A percentile compares a stretch with the other conserved stretches of the same genome.
Conservation (phyloP, 805 yeast genomes). For the Monosporozyma aquatica region DNA sequence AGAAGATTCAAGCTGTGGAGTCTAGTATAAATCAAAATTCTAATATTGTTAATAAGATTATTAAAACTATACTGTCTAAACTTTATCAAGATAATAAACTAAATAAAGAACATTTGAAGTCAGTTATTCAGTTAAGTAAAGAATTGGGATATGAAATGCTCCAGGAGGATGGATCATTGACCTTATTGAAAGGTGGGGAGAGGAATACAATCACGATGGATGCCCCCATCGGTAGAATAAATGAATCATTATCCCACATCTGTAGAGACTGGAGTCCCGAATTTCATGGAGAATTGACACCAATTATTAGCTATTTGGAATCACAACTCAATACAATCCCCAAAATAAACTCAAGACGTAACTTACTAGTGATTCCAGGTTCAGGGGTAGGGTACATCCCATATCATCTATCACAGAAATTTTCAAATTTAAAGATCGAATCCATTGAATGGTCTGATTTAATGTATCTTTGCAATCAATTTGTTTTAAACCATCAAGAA, state of each 20-base stretch:
- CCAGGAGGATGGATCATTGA: neutral
- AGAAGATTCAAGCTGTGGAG: conserved; percentile 1
- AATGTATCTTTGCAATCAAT: conserved; percentile 65
- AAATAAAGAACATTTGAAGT: neutral
- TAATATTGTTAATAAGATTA: neutral
- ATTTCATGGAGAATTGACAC: conserved; percentile 42
- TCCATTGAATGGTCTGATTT: conserved; percentile 69
- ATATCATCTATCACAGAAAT: conserved; percentile 41
- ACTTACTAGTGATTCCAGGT: conserved; percentile 71
- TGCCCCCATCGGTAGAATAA: neutral
- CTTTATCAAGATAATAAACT: neutral
- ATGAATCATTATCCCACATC: conserved; percentile 63
- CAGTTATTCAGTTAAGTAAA: neutral
- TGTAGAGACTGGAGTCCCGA: conserved; percentile 66
- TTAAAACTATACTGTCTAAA: neutral
- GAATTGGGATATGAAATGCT: conserved; percentile 15
- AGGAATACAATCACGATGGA: neutral
- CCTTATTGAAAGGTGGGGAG: neutral
- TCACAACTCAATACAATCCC: conserved; percentile 30
- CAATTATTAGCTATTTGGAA: conserved; percentile 45
- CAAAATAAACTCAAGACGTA: conserved; percentile 27
- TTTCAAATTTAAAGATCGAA: conserved; percentile 43
- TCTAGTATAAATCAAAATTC: conserved; percentile 1
- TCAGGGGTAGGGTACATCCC: conserved; percentile 79
- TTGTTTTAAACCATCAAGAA: conserved; percentile 34